Percentiles rank a stretch among this genome's conserved stretches.
phyloP scores from a whole-genome alignment of 306 rosid species.

The Quercus ilex region DNA sequence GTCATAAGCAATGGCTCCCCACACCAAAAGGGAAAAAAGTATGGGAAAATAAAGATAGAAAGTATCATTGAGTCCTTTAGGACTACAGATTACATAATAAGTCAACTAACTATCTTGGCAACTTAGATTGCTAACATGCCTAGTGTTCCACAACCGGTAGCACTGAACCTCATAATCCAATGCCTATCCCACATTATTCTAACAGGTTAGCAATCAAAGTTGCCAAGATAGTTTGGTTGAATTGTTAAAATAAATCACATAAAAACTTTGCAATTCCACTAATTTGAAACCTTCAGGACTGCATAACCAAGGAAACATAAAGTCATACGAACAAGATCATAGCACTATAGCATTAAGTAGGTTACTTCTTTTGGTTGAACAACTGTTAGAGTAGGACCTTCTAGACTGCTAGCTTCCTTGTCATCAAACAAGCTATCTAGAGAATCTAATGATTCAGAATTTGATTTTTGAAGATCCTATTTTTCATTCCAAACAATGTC shows the following conservation, averaged over 20 bases:
- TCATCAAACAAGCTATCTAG: conserved; percentile 79
- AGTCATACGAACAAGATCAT: not conserved
- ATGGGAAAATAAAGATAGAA: not conserved
- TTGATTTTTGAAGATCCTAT: conserved; percentile 34
- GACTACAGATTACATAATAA: too few species aligned
- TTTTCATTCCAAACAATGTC: conserved; percentile 26
- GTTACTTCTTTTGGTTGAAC: conserved; percentile 59
- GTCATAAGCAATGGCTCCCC: not conserved
- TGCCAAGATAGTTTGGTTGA: not conserved
- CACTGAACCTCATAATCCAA: not conserved
- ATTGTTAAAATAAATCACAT: not conserved
- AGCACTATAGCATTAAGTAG: not conserved
- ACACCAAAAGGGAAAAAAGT: not conserved
- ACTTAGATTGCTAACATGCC: too few species aligned
- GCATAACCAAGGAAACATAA: not conserved
- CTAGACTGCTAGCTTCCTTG: conserved; percentile 35
- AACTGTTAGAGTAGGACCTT: conserved; percentile 21
- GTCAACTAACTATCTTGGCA: too few species aligned
- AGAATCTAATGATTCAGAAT: conserved; percentile 70
- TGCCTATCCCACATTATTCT: conserved; percentile 2
- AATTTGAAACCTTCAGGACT: not conserved
- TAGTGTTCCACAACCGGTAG: not conserved
- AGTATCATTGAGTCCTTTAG: not conserved
- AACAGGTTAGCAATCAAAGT: conserved; percentile 1
- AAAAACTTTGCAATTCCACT: not conserved